Percentiles rank a stretch among this genome's conserved stretches.
phyloP scores from a whole-genome alignment of 2,329 filamentous ascomycete genomes.

The Fusarium cyanostomum region DNA sequence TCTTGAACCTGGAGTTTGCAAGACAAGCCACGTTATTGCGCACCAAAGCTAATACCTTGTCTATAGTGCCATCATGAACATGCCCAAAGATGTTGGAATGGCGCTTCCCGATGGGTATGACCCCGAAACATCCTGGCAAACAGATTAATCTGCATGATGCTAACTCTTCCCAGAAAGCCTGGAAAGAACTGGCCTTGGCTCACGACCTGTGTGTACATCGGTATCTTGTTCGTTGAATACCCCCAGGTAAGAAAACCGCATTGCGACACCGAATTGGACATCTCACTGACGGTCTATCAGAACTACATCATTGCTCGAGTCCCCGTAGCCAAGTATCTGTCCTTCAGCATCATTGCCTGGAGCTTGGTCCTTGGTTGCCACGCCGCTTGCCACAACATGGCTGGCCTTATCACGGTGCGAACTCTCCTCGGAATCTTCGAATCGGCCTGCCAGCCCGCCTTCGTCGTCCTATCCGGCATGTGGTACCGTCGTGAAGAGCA shows the following conservation, averaged over 20 bases:
- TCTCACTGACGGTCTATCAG: constrained; percentile 41
- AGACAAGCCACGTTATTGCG: too few species aligned
- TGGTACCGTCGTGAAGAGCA: constrained; percentile 79
- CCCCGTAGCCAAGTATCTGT: constrained; percentile 73
- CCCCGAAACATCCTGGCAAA: too few species aligned
- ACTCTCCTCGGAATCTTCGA: constrained; percentile 77
- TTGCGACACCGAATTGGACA: too few species aligned
- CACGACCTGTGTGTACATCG: constrained; percentile 78
- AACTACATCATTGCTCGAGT: constrained; percentile 68
- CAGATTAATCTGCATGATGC: not conserved
- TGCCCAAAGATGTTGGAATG: constrained; percentile 60
- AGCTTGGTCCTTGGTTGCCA: constrained; percentile 66
- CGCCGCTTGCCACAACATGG: constrained; percentile 68
- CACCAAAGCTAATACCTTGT: too few species aligned
- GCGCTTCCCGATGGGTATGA: constrained; percentile 47
- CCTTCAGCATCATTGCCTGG: constrained; percentile 70
- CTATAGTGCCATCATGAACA: constrained; percentile 65
- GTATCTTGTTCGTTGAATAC: constrained; percentile 75
- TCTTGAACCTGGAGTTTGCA: too few species aligned
- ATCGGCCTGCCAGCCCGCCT: constrained; percentile 73
- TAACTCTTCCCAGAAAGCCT: constrained; percentile 4
- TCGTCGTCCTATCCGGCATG: constrained; percentile 72
- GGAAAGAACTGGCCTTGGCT: constrained; percentile 70
- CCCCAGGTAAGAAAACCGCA: constrained; percentile 53
- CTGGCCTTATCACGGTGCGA: constrained; percentile 66